Evolutionary conservation across 345 rosid genomes (phyloP), one percentile per base, ranked within the genome.

Genomic region (Corchorus capsularis): DNA sequence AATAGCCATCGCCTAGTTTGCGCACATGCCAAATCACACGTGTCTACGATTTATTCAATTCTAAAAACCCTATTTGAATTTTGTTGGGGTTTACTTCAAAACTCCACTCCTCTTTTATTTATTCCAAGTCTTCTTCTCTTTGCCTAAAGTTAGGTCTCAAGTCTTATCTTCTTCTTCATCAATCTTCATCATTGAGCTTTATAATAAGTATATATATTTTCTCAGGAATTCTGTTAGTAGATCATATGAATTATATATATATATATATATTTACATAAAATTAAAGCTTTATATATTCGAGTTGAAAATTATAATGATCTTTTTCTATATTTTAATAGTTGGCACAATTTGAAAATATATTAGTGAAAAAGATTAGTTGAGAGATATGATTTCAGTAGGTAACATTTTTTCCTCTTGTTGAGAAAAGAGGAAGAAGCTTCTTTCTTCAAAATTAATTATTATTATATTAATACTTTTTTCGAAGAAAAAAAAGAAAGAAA

Each of bases 1-100:
- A 22, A 27, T 14, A 47, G 71, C 71, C 73, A 53, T 34, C 45
- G 27, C 41, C 17, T 52, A 1, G 22, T 69, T 69, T 10, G 6
- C 71, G 73, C 72, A 68, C 57, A 20, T 47, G 72, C 9, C 56
- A 1, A 46, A 22, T 22, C 10, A 47, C 73, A 52, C 47, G 47
- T 69, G 73, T 69, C 73, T 4, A 32, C 27, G 73, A 27, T 27
- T 27, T 27, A 27, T 55, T 55, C 10, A 53, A 16, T 5, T 2
- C 17, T 16, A n/a, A 17, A 54, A 17, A 1, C n/a, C 4, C 67
- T 15, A 8, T 19, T 13, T 20, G 12, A 3, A 13, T 45, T 0
- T 43, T 45, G 10, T 27, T 16, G 0, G 45, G 6, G 7, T 41
- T 41, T 7, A 41, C 45, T 27, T 27, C 27, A 1, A 27, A 27